phyloP scores from a whole-genome alignment of 1,284 basidiomycete species.

The Ceratobasidium sp. region DNA sequence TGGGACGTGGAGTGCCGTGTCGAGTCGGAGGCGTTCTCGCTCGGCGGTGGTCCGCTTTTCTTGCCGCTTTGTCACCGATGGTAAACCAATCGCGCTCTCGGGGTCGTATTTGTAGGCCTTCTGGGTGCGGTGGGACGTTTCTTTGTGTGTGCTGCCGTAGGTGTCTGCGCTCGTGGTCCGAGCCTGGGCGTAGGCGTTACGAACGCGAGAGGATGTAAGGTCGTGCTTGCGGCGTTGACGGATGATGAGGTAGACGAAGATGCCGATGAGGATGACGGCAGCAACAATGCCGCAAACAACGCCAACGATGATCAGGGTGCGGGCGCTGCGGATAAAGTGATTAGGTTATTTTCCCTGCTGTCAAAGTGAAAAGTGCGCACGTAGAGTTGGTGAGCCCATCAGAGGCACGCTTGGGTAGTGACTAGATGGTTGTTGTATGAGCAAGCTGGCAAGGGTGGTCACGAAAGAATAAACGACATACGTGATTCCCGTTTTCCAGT shows the following conservation, averaged over 20 bases:
- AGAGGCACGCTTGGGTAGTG: neutral
- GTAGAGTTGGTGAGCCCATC: neutral
- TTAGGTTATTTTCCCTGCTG: neutral
- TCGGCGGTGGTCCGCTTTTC: neutral
- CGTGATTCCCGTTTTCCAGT: neutral
- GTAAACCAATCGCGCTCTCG: neutral
- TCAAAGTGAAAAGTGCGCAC: neutral
- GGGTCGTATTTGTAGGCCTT: conserved; percentile 23
- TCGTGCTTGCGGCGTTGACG: neutral
- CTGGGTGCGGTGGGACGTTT: neutral
- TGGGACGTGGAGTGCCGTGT: neutral
- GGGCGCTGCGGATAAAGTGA: neutral
- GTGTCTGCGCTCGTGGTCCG: conserved; percentile 1
- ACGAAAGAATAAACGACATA: neutral
- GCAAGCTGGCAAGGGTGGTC: too few relatives aligned
- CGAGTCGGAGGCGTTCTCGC: conserved; percentile 1
- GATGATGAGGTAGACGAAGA: conserved; percentile 30
- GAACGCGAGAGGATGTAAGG: neutral
- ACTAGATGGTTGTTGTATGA: neutral
- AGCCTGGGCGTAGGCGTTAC: conserved; percentile 21
- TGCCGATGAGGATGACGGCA: conserved; percentile 20
- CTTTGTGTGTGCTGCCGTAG: neutral
- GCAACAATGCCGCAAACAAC: conserved; percentile 22
- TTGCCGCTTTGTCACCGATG: neutral
- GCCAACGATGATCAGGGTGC: conserved; percentile 31